Evolutionary conservation across 2,329 filamentous ascomycete species (phyloP).

Genomic region (Paraphaeosphaeria minitans): DNA sequence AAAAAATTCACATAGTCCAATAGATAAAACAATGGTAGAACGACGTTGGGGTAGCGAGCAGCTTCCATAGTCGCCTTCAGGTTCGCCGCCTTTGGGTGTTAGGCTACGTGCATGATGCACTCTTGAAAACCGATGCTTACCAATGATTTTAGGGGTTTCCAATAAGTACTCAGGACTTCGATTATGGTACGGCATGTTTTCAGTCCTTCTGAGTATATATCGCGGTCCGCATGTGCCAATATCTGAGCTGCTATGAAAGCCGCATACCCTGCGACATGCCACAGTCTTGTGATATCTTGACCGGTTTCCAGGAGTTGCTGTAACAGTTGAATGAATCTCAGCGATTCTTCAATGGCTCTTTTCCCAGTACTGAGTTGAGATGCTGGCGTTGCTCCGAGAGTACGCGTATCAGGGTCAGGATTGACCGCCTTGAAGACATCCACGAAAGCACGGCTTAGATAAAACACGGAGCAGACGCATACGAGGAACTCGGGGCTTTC

Average conservation of each 20-base stretch:
- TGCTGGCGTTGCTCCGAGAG: background rate
- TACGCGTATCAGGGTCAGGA: background rate
- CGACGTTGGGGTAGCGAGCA: too few species aligned
- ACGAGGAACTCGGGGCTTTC: background rate
- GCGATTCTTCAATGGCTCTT: background rate
- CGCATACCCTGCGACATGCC: constrained; percentile 1
- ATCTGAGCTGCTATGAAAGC: background rate
- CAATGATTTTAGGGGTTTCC: background rate
- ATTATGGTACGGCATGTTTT: background rate
- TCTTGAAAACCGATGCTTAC: background rate
- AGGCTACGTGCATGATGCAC: background rate
- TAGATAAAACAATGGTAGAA: background rate
- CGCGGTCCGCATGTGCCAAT: background rate
- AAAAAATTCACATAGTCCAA: constrained; percentile 2
- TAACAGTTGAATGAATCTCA: background rate
- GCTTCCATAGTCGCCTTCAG: background rate
- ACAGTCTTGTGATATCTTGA: constrained; percentile 1
- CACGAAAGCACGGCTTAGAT: background rate
- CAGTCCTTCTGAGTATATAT: background rate
- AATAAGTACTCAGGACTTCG: background rate
- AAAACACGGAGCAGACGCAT: background rate
- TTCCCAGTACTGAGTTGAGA: background rate
- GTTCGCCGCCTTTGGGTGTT: background rate
- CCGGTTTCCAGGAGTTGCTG: background rate
- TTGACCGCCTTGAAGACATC: background rate